Conservation (phyloP, 2,329 filamentous ascomycete genomes). For the Pseudogymnoascus sp. region DNA sequence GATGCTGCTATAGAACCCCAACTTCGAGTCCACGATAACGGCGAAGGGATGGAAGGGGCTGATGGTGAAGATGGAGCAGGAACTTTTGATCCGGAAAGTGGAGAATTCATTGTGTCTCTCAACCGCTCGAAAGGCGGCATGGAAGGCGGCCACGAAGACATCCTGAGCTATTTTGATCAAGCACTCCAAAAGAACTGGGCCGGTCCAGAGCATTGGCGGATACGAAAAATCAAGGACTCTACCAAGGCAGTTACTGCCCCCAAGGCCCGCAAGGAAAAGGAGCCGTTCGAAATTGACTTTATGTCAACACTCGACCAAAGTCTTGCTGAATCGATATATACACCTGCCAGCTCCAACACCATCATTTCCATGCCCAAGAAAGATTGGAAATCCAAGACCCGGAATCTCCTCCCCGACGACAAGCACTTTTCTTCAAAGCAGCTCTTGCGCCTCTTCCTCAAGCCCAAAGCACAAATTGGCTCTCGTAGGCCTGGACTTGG, state of each 20-base stretch:
- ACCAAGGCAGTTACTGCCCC: slow-evolving; percentile 55
- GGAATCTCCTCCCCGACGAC: slow-evolving; percentile 91
- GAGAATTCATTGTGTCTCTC: slow-evolving; percentile 75
- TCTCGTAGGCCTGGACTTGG: slow-evolving; percentile 51
- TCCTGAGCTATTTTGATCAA: slow-evolving; percentile 96
- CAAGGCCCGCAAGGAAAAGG: slow-evolving; percentile 84
- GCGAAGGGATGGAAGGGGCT: slow-evolving; percentile 46
- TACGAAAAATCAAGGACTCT: slow-evolving; percentile 79
- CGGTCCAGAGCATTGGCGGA: slow-evolving; percentile 97
- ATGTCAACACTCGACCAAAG: slow-evolving; percentile 62
- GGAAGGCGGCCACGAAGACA: slow-evolving; percentile 71
- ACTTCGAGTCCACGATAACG: slow-evolving; percentile 67
- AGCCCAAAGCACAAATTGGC: slow-evolving; percentile 81
- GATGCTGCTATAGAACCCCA: slow-evolving; percentile 83
- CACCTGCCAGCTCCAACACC: slow-evolving; percentile 70
- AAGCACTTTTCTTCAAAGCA: slow-evolving; percentile 97
- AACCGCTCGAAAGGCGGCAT: slow-evolving; percentile 57
- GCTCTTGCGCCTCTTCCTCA: slow-evolving; percentile 82
- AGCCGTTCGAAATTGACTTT: slow-evolving; percentile 93
- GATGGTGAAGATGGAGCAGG: slow-evolving; percentile 43
- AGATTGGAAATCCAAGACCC: slow-evolving; percentile 89
- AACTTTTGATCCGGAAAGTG: slow-evolving; percentile 58
- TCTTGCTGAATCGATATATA: slow-evolving; percentile 72
- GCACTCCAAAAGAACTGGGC: slow-evolving; percentile 96
- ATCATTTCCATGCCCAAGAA: slow-evolving; percentile 83